Conservation (phyloP, 306 rosid species). For the Canavalia ensiformis region DNA sequence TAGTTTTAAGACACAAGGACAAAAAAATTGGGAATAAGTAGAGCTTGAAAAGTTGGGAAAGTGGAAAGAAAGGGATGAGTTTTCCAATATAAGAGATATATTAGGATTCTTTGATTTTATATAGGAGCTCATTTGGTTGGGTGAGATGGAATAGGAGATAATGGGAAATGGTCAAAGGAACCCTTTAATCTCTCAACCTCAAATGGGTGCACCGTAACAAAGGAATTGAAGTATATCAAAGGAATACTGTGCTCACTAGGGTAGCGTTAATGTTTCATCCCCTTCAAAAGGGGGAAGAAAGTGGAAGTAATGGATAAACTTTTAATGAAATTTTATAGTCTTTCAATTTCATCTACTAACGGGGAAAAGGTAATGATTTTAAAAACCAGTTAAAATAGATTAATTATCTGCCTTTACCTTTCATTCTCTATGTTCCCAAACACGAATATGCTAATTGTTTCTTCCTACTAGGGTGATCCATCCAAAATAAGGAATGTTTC, state of each 20-base stretch:
- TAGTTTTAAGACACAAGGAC: background rate
- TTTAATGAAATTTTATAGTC: background rate
- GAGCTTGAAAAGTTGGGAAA: background rate
- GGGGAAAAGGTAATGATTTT: background rate
- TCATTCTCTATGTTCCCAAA: background rate
- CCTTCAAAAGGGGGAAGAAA: background rate
- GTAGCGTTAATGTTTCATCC: background rate
- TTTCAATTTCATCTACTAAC: background rate
- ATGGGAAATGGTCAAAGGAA: background rate
- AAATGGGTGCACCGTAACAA: background rate
- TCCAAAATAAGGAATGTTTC: constrained; percentile 1
- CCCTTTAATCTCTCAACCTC: background rate
- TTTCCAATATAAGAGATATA: constrained; percentile 1
- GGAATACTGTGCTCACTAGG: background rate
- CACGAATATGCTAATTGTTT: background rate
- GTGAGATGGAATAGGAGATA: background rate
- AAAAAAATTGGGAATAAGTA: background rate
- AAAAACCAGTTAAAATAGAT: background rate
- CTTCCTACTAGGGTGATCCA: background rate
- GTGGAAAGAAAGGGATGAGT: background rate
- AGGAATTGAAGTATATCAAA: background rate
- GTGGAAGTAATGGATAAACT: background rate
- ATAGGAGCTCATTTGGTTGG: background rate
- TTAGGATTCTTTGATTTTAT: constrained; percentile 1
- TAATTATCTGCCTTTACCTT: background rate